Base-by-base conservation (phyloP, 805 yeast species). In the Kazachstania bromeliacearum region DNA sequence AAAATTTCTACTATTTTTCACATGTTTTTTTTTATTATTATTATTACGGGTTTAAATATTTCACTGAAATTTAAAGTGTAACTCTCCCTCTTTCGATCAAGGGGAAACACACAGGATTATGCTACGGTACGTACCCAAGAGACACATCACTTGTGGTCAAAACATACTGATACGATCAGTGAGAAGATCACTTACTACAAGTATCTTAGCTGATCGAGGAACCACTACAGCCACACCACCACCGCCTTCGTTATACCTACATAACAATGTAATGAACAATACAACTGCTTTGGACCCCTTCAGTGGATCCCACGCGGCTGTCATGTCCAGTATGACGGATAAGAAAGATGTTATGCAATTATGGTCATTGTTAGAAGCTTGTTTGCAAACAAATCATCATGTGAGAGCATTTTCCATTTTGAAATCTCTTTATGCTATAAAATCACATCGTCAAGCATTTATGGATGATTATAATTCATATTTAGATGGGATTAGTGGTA, bases 341-440 rank as follows among this genome's bases (percentile, higher is more conserved):
- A 34, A 38, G 23, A 40, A 42, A 26, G 40, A 41, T 18, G 32
- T 41, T n/a, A 64, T 68, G 36, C 79, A 79, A 47, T 64, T 80
- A 14, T 85, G 88, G 77, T 73, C 88, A 3, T 59, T 85, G 24
- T 65, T 85, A 28, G 95, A 85, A 47, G 89, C 92, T 0, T 79
- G 88, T 45, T 51, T 85, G 22, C 73, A 75, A 30, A 71, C 81
- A 23, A 69, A 70, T 36, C 80, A 82, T 51, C 72, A 69, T 46
- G 71, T 68, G 16, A 67, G 95, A 50, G 94, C 95, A 0, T 76
- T 74, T 44, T 62, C 77, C 17, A 75, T 85, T 15, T 58, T 85
- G 28, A 64, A 67, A 36, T 77, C 87, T 3, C 64, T 85, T 32
- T 68, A 76, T 34, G 73, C 73, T 15, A 56, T 75, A 15, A 56